Evolutionary conservation across 768 basidiomycete genomes (phyloP), one percentile per base, ranked within the genome.

Genomic region (Tubosaeta sp.): DNA sequence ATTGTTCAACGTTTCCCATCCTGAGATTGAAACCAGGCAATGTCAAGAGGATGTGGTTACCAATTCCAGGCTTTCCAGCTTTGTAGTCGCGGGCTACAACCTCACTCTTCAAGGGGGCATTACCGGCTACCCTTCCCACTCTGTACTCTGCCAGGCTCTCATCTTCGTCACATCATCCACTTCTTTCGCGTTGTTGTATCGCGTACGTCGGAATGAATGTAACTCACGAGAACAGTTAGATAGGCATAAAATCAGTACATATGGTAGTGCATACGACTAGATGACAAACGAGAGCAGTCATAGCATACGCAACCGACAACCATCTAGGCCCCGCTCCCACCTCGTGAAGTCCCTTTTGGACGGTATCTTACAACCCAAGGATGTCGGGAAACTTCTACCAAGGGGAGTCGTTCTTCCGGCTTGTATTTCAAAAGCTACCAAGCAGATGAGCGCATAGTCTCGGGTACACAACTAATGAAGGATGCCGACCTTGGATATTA

Each of bases 291-390:
- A 48, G 25, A 54, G 19, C 32, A 51, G 43, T 32, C 19, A 6
- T 43, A 46, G 29, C 29, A 32, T 13, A 29, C 17, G 34, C 17
- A 26, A 42, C 7, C 16, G 12, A n/a, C 19, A 17, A 34, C 34
- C 17, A 32, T 29, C 43, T 62, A 68, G 9, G 54, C 52, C 17
- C 57, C 69, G 33, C 49, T 56, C 12, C 59, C 67, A 17, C 68
- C 65, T 43, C 56, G 66, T 17, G 68, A 69, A 39, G 55, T 53
- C 16, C 72, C 73, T 60, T 81, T 84, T 6, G 81, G 77, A 32
- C 84, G 74, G 56, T 87, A 77, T 61, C 77, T 86, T 25, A 84
- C 71, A 43, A 97, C 86, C 92, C 95, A 97, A 10, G 92, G 91
- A 63, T 95, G 94, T 4, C 74, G 74, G 26, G 84, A 74, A 29